Evolutionary conservation across 306 rosid species (phyloP).

Genomic region (Malus asiatica): DNA sequence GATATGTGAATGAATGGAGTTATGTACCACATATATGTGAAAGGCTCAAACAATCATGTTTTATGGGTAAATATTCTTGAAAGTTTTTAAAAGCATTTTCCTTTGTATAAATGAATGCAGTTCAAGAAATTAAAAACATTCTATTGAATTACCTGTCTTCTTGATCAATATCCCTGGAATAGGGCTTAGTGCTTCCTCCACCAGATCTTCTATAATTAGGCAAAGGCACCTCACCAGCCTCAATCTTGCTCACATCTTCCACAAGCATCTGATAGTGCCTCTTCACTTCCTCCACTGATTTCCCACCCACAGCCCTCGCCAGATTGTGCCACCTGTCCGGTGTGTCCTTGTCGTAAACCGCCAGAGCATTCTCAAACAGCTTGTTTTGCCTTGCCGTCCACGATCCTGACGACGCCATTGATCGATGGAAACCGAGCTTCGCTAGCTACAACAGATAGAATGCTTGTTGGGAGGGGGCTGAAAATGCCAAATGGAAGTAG

Average conservation of each 20-base stretch:
- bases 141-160: conserved; percentile 34
- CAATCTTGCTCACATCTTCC: conserved; percentile 56
- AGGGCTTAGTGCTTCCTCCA: conserved; percentile 15
- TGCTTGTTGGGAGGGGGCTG: background rate
- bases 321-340: conserved; percentile 68
- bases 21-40: background rate
- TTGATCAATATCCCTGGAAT: conserved; percentile 29
- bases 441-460: background rate
- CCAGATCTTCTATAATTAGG: conserved; percentile 46
- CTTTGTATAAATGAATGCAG: background rate
- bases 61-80: too few species aligned
- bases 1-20: too few species aligned
- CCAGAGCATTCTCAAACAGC: conserved; percentile 67
- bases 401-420: conserved; percentile 36
- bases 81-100: background rate
- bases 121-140: background rate
- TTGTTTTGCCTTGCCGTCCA: conserved; percentile 77
- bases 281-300: conserved; percentile 66
- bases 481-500: background rate
- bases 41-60: too few species aligned
- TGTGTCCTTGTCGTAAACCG: conserved; percentile 45
- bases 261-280: conserved; percentile 58
- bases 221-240: conserved; percentile 56
- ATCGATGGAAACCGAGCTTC: background rate
- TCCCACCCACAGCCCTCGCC: conserved; percentile 70